Evolutionary conservation across 768 basidiomycete genomes (phyloP), one percentile per base, ranked within the genome.

Genomic region (Russula dissimulans): DNA sequence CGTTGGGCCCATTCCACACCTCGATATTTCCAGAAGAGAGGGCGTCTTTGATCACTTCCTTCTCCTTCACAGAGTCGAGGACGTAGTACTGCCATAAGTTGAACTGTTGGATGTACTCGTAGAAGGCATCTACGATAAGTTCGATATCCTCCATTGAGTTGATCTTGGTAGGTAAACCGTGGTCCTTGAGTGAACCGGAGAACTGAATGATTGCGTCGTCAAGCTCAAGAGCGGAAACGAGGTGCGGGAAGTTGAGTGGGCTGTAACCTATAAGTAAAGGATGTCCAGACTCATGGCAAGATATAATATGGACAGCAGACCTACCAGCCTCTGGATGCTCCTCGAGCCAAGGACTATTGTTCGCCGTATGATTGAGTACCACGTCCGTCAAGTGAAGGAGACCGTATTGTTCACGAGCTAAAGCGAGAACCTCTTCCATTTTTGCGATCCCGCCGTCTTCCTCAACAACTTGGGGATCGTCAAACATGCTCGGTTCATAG

Each of bases 281-380:
- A 60, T 31, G 31, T 46, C 31, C 11, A 38, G 34, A 46, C 3
- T 15, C 12, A 44, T 42, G 34, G 53, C 1, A 26, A 36, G 39
- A 45, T 54, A 47, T 29, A 45, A 32, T 29, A 5, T 29, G 34
- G 63, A 46, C 29, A n/a, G 15, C 7, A 41, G 49, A 70, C 82
- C 61, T 63, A 87, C 94, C 95, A 60, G 95, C 91, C 79, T 99
- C 97, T 1, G 97, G 97, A 71, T 99, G 97, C 6, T 95, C 84
- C 22, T 83, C 70, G 29, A 99, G 78, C 95, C 95, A 99, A 17
- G 84, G 78, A 64, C 87, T 93, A 69, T 98, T 92, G 69, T 91
- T 89, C 7, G 97, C 92, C 14, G 97, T 98, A 69, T 99, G 97
- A 71, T 99, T 99, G 57, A 97, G 81, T 5, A 99, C 97, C 54